Base-by-base conservation (phyloP, 1,284 basidiomycete genomes). In the Cutaneotrichosporon sp. region DNA sequence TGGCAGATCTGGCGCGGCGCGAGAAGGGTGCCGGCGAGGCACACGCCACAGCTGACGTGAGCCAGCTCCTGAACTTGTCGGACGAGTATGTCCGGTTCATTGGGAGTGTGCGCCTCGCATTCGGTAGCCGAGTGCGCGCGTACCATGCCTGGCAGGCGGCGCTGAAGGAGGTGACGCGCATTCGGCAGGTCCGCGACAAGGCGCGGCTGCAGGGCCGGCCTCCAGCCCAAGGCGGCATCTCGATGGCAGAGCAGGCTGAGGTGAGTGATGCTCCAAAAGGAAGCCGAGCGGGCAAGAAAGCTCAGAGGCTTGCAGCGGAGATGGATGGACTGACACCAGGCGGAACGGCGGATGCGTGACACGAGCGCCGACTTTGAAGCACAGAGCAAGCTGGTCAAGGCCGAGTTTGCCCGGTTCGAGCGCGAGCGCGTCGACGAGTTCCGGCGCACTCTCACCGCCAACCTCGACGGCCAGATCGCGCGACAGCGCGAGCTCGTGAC, bases 81-180 rank as follows among this genome's bases (percentile, higher is more conserved):
- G 93, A 98, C 74, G 95, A 97, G 80, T 98, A 98, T 77, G 88
- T 93, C 32, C 85, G 96, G 52, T 84, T 97, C 57, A 93, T 97
- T 65, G 89, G 88, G 65, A 92, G 90, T 64, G 93, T 97, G 58
- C 85, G 93, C 70, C 91, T 92, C 73, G 65, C 89, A 82, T 55
- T 56, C 55, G 86, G 84, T 53, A 90, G 91, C 0, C 89, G 96
- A 56, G 86, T 95, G 67, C 89, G 93, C 64, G 87, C 86, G 21
- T 94, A 91, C 76, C 85, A 89, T 68, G 79, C 84, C 10, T 95
- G 90, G 90, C 90, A 92, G 75, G 84, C 83, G 5, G 85, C 88
- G 4, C 92, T 96, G 68, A 85, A 84, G 49, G 90, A 97, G 56
- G 82, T 90, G 1, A 82, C 86, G 46, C 88, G 90, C 46, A 85